Percentiles rank a stretch among this genome's conserved stretches.
These are phyloP conservation scores for Dissophora globulifera DNA, from an alignment of 192 early-diverging fungal genomes.

Conservation along the genomic window DNA sequence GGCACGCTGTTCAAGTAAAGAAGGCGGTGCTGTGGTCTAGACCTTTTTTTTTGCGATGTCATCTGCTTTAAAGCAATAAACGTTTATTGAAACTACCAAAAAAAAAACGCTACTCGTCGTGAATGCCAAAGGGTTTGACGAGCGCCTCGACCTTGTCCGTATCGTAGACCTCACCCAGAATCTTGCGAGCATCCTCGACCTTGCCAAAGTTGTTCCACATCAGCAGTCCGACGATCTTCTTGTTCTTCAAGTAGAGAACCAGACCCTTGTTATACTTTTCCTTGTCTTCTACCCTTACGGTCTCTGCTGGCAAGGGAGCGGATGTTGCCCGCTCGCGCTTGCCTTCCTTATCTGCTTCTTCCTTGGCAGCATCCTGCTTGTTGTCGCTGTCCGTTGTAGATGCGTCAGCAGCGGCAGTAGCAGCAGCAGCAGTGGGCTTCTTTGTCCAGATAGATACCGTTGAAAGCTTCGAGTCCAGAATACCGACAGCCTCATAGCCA, in stretches of 20 bases:
- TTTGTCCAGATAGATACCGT: slow-evolving; percentile 74
- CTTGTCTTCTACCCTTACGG: slow-evolving; percentile 48
- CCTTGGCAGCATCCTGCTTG: slow-evolving; percentile 32
- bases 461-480: slow-evolving; percentile 63
- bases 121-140: slow-evolving; percentile 46
- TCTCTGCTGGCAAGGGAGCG: slow-evolving; percentile 47
- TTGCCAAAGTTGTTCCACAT: slow-evolving; percentile 72
- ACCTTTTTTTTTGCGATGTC: too few species aligned
- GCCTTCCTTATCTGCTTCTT: slow-evolving; percentile 21
- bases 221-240: slow-evolving; percentile 66
- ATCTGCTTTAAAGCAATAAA: too few species aligned
- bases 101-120: slow-evolving; percentile 47
- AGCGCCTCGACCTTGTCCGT: slow-evolving; percentile 50
- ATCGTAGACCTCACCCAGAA: slow-evolving; percentile 55
- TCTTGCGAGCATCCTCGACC: slow-evolving; percentile 68
- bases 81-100: too few species aligned
- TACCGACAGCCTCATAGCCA: slow-evolving; percentile 71
- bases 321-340: slow-evolving; percentile 36
- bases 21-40: too few species aligned
- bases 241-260: slow-evolving; percentile 68
- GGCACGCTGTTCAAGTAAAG: too few species aligned
- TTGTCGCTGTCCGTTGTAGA: neutral
- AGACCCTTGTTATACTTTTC: slow-evolving; percentile 68
- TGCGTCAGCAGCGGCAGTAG: slow-evolving; percentile 13
- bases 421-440: slow-evolving; percentile 48